Conservation (phyloP, 2,329 filamentous ascomycete genomes). For the Neonectria faginata region DNA sequence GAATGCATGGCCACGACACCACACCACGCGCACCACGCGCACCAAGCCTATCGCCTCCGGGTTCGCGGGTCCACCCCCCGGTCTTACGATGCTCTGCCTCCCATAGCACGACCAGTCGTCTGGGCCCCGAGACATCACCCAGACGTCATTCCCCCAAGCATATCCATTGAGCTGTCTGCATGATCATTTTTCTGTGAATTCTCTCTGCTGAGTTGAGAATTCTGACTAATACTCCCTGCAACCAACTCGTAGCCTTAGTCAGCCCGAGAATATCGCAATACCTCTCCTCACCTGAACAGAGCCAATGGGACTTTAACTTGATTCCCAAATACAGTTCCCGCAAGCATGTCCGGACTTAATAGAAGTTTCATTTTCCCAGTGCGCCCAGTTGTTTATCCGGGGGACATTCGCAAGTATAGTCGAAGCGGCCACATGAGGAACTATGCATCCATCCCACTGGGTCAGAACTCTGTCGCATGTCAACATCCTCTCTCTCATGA, state of each 20-base stretch:
- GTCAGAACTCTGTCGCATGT: background rate
- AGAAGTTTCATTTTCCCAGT: background rate
- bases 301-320: too few species aligned
- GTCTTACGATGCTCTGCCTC: background rate
- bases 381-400: background rate
- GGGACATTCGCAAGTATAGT: background rate
- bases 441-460: background rate
- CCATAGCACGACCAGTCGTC: background rate
- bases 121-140: background rate
- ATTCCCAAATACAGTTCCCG: too few species aligned
- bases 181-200: too few species aligned
- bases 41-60: background rate
- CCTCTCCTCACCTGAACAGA: background rate
- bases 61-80: background rate
- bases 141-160: too few species aligned
- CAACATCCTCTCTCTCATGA: background rate
- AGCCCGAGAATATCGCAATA: background rate
- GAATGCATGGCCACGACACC: constrained; percentile 6
- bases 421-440: background rate
- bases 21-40: background rate
- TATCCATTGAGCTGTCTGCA: too few species aligned
- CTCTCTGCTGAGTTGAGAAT: too few species aligned
- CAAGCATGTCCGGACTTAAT: background rate
- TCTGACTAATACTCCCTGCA: background rate
- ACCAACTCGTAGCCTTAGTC: too few species aligned